These are phyloP conservation scores for Aquanectria penicillioides DNA, from an alignment of 2,329 filamentous ascomycete genomes.

Conservation along the genomic window DNA sequence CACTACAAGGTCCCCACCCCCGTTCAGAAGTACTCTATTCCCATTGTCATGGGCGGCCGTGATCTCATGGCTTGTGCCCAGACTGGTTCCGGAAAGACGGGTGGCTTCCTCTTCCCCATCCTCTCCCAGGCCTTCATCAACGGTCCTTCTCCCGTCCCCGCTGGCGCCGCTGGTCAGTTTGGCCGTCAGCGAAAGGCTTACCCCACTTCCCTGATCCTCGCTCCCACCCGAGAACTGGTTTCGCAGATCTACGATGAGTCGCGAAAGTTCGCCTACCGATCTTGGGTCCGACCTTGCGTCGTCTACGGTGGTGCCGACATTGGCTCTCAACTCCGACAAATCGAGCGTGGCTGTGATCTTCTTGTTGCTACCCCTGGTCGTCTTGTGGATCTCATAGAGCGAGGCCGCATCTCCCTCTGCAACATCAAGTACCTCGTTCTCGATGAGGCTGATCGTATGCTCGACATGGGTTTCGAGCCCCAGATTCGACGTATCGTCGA, in stretches of 20 bases:
- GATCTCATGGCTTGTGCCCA: conserved; percentile 99
- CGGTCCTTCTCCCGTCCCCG: conserved; percentile 79
- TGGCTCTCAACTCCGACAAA: conserved; percentile 96
- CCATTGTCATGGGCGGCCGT: conserved; percentile 97
- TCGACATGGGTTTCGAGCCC: conserved; percentile 99
- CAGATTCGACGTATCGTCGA: conserved; percentile 99
- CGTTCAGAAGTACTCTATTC: conserved; percentile 99
- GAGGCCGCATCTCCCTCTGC: conserved; percentile 94
- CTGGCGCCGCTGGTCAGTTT: conserved; percentile 74
- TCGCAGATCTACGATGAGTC: conserved; percentile 98
- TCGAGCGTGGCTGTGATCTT: conserved; percentile 96
- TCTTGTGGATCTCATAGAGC: conserved; percentile 97
- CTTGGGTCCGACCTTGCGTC: conserved; percentile 97
- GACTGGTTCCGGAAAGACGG: conserved; percentile 99
- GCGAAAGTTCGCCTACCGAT: conserved; percentile 98
- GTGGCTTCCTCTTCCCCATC: conserved; percentile 99
- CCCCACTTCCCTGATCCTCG: conserved; percentile 94
- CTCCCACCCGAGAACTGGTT: conserved; percentile 96
- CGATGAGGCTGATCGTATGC: conserved; percentile 99
- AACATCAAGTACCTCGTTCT: conserved; percentile 99
- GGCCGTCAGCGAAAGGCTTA: conserved; percentile 97
- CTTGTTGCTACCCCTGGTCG: conserved; percentile 96
- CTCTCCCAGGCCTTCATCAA: conserved; percentile 96
- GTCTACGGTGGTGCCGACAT: conserved; percentile 99
- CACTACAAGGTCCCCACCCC: conserved; percentile 96